Percentiles rank a stretch among this genome's conserved stretches.
phyloP scores from a whole-genome alignment of 2,329 filamentous ascomycete species.

The Fusarium kyushuense region DNA sequence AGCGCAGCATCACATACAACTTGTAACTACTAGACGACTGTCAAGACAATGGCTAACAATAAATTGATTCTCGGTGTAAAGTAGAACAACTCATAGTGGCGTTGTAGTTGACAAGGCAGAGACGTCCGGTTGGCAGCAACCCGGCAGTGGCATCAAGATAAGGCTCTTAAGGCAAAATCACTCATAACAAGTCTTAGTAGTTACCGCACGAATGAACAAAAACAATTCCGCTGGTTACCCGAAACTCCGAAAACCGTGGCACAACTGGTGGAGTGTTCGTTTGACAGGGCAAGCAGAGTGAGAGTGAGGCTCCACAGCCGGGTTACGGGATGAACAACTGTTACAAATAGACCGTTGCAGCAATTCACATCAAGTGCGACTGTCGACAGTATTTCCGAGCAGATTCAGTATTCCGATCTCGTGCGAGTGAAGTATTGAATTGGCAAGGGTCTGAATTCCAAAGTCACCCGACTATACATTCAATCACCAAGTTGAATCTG shows the following conservation, averaged over 20 bases:
- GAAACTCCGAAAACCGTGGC: constrained; percentile 42
- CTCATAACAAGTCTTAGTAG: not conserved
- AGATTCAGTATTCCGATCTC: constrained; percentile 36
- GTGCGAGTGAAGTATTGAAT: constrained; percentile 34
- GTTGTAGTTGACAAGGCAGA: not conserved
- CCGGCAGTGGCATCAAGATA: not conserved
- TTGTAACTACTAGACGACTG: not conserved
- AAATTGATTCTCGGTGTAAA: not conserved
- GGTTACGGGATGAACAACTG: constrained; percentile 39
- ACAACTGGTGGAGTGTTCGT: constrained; percentile 41
- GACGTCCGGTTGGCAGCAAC: not conserved
- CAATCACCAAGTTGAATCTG: constrained; percentile 19
- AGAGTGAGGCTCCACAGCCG: constrained; percentile 33
- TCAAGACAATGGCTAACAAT: not conserved
- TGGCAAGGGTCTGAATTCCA: constrained; percentile 1
- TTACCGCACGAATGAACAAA: not conserved
- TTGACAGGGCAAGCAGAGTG: constrained; percentile 10
- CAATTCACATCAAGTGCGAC: constrained; percentile 17
- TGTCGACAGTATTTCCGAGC: constrained; percentile 22
- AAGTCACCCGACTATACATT: constrained; percentile 38
- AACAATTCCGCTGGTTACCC: constrained; percentile 29
- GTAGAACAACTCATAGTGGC: not conserved
- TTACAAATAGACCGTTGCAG: constrained; percentile 27
- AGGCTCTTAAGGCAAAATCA: not conserved
- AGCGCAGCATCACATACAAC: not conserved